phyloP scores from a whole-genome alignment of 495 filamentous ascomycete species.

The Neurospora sp. region DNA sequence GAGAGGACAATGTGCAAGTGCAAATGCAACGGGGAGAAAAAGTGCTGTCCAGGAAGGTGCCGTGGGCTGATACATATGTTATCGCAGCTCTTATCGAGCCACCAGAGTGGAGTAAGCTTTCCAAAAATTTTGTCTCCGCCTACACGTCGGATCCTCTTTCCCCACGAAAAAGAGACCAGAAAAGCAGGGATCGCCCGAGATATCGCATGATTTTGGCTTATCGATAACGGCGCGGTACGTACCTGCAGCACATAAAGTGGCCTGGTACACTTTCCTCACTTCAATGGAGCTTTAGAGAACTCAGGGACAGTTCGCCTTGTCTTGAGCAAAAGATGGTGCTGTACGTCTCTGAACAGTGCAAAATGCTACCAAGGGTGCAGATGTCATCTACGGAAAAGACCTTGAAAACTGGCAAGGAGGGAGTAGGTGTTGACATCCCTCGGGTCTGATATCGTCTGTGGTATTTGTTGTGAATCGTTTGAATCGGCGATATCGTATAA shows the following conservation, averaged over 20 bases:
- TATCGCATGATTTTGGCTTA: neutral
- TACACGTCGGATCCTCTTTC: neutral
- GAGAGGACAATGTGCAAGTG: neutral
- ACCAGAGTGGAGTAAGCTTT: neutral
- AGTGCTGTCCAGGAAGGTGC: neutral
- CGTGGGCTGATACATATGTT: neutral
- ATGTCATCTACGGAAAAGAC: neutral
- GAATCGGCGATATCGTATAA: neutral
- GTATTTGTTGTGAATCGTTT: neutral
- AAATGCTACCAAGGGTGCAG: neutral
- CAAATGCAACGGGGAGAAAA: conserved; percentile 1
- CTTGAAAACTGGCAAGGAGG: neutral
- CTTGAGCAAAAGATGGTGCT: neutral
- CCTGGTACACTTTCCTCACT: neutral
- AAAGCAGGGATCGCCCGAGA: neutral
- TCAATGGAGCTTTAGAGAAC: neutral
- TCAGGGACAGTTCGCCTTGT: neutral
- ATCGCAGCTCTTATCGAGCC: neutral
- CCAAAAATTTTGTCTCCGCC: neutral
- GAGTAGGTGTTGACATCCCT: neutral
- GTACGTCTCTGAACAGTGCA: neutral
- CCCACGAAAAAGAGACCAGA: neutral
- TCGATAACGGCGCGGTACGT: neutral
- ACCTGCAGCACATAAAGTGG: neutral
- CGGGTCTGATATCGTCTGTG: neutral